A percentile compares a stretch with the other conserved stretches of the same genome.
Evolutionary conservation across 805 yeast species (phyloP).

Genomic region (Candida corydali): DNA sequence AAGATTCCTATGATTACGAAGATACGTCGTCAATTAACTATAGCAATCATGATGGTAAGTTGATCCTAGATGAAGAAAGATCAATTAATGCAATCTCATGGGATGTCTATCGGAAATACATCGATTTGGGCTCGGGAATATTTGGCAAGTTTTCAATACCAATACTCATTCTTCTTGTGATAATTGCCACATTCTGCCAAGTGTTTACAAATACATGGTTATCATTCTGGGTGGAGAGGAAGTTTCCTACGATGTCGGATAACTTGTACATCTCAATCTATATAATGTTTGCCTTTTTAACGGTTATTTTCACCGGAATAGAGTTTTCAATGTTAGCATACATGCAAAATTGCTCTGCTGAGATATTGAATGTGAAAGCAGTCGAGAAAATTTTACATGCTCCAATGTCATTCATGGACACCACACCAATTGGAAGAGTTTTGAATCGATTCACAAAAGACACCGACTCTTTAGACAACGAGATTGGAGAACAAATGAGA

Average conservation of each 20-base stretch:
- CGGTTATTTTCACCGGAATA: conserved; percentile 35
- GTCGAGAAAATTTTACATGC: conserved; percentile 35
- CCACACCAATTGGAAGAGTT: conserved; percentile 41
- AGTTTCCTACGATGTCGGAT: conserved; percentile 24
- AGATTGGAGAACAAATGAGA: conserved; percentile 40
- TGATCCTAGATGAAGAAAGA: conserved; percentile 32
- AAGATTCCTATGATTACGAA: conserved; percentile 2
- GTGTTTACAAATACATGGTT: conserved; percentile 44
- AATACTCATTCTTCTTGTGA: conserved; percentile 26
- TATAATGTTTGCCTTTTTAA: conserved; percentile 31
- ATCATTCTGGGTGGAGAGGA: conserved; percentile 38
- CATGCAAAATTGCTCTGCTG: conserved; percentile 37
- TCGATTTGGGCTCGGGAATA: conserved; percentile 34
- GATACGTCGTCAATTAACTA: conserved; percentile 4
- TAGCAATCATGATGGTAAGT: conserved; percentile 19
- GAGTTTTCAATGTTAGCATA: conserved; percentile 41
- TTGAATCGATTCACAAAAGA: conserved; percentile 43
- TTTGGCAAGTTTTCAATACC: conserved; percentile 33
- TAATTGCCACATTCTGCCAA: conserved; percentile 36
- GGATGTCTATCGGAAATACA: conserved; percentile 35
- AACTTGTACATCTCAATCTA: conserved; percentile 32
- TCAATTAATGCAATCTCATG: conserved; percentile 37
- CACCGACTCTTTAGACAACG: conserved; percentile 44
- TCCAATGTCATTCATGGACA: conserved; percentile 42
- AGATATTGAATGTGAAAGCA: conserved; percentile 33